These are phyloP conservation scores for Fagopyrum tataricum DNA, from an alignment of 148 eudicot genomes.

Conservation along the genomic window DNA sequence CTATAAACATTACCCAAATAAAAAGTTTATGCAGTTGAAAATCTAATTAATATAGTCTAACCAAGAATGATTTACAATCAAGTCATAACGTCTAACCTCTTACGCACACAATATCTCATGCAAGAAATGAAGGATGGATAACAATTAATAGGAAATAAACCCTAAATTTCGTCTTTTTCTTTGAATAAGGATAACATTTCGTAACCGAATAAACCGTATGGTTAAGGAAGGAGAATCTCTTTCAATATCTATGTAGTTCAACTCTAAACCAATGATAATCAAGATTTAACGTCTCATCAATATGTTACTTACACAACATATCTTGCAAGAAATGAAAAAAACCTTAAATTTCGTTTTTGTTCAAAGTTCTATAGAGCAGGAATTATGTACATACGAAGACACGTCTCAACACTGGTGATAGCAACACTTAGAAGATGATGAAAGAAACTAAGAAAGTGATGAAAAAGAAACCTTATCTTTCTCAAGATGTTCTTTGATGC, in stretches of 20 bases:
- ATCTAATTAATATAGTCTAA: not conserved
- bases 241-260: too few species aligned
- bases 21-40: not conserved
- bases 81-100: not conserved
- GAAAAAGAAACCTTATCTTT: slow-evolving; percentile 51
- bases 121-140: not conserved
- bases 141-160: not conserved
- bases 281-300: too few species aligned
- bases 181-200: too few species aligned
- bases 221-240: too few species aligned
- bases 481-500: slow-evolving; percentile 59
- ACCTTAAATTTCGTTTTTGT: too few species aligned
- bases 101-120: not conserved
- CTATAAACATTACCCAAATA: slow-evolving; percentile 22
- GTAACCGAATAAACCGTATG: too few species aligned
- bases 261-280: too few species aligned
- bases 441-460: not conserved
- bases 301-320: not conserved
- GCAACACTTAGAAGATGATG: not conserved
- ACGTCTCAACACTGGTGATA: too few species aligned
- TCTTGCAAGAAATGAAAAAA: not conserved
- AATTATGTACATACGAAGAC: too few species aligned
- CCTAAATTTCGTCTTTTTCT: too few species aligned
- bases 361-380: too few species aligned
- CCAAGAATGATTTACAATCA: not conserved